Evolutionary conservation across 345 rosid species (phyloP).

Genomic region (Salix dunnii): DNA sequence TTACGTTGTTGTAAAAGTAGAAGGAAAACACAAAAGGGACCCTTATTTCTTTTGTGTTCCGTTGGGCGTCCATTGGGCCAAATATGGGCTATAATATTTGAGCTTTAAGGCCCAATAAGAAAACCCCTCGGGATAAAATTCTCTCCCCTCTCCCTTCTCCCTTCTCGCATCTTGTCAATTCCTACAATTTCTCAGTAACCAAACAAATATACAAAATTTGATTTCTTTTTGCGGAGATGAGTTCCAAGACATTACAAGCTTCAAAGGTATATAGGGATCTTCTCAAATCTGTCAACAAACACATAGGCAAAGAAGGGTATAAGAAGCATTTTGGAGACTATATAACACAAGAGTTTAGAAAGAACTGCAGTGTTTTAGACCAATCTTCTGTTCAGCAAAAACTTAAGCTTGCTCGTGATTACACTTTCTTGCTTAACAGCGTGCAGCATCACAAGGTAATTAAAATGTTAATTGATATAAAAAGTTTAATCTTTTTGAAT

Average conservation of each 20-base stretch:
- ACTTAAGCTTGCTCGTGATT: constrained; percentile 61
- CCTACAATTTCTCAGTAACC: not conserved
- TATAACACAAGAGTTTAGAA: constrained; percentile 53
- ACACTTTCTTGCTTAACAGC: constrained; percentile 58
- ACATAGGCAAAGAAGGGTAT: constrained; percentile 69
- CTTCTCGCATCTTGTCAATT: not conserved
- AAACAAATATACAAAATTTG: not conserved
- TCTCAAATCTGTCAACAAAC: constrained; percentile 63
- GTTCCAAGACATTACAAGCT: constrained; percentile 40
- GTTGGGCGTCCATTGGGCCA: not conserved
- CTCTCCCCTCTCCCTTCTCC: not conserved
- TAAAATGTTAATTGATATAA: not conserved
- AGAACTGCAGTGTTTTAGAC: constrained; percentile 31
- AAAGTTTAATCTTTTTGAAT: not conserved
- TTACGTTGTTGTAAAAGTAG: not conserved
- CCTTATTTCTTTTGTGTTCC: not conserved
- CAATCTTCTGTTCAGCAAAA: constrained; percentile 40
- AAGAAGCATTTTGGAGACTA: constrained; percentile 68
- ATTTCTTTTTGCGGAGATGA: constrained; percentile 33
- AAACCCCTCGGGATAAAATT: not conserved
- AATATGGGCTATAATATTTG: not conserved
- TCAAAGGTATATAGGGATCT: constrained; percentile 59
- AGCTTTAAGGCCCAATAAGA: not conserved
- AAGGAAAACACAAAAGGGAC: too few species aligned
- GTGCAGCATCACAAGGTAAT: constrained; percentile 83